Conservation (phyloP, 306 rosid species). For the Ceratonia siliqua region DNA sequence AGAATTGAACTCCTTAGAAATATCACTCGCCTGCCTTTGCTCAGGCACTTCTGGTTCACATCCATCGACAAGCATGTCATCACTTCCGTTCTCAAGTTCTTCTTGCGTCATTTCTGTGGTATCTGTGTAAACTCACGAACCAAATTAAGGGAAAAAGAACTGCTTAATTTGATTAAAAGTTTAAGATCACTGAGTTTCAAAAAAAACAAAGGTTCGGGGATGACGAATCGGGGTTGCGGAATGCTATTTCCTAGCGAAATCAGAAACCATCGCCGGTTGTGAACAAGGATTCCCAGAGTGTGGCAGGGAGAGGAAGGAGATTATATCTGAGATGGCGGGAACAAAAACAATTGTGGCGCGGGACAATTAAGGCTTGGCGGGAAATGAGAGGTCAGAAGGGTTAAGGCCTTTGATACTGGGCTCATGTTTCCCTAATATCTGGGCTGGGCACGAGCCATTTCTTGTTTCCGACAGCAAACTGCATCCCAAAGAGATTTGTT, state of each 20-base stretch:
- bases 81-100: slow-evolving; percentile 40
- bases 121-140: neutral
- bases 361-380: neutral
- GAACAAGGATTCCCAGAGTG: neutral
- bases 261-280: neutral
- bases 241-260: neutral
- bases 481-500: too few relatives aligned
- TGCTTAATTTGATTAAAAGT: too few relatives aligned
- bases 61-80: slow-evolving; percentile 54
- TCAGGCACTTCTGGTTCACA: slow-evolving; percentile 8
- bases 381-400: neutral
- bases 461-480: too few relatives aligned
- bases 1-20: slow-evolving; percentile 45
- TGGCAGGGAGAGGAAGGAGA: too few relatives aligned
- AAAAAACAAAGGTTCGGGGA: neutral
- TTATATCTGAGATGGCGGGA: slow-evolving; percentile 15
- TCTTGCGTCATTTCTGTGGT: slow-evolving; percentile 20
- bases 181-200: neutral
- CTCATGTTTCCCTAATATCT: neutral
- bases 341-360: neutral
- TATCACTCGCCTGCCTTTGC: slow-evolving; percentile 31
- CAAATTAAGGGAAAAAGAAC: neutral
- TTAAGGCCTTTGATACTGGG: neutral
- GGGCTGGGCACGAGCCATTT: too few relatives aligned
- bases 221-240: neutral